These are phyloP conservation scores for Pyrrhoderma noxium DNA, from an alignment of 1,284 basidiomycete species.

Conservation along the genomic window DNA sequence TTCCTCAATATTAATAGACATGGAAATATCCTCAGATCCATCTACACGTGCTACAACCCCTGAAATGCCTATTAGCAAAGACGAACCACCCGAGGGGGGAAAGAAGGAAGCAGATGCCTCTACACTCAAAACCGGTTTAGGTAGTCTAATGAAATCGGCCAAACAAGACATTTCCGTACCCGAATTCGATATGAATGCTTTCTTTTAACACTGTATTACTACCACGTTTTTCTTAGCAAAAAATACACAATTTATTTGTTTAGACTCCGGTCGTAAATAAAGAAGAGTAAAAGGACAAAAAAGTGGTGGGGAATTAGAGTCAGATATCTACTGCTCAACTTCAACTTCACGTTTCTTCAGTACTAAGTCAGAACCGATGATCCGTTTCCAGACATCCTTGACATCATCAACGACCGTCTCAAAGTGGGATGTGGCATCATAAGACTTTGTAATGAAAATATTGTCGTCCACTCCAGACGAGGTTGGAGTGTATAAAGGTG, in stretches of 20 bases:
- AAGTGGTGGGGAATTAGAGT: background rate
- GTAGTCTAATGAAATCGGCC: conserved; percentile 80
- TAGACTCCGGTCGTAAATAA: conserved; percentile 15
- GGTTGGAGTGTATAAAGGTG: conserved; percentile 86
- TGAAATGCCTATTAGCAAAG: conserved; percentile 21
- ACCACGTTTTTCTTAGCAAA: too few species aligned
- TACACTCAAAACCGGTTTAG: conserved; percentile 58
- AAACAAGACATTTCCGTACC: conserved; percentile 79
- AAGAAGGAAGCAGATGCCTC: conserved; percentile 44
- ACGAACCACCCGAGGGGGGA: conserved; percentile 1
- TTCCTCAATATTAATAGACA: conserved; percentile 78
- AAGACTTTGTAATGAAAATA: conserved; percentile 95
- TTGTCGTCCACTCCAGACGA: conserved; percentile 76
- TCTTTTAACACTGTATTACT: conserved; percentile 31
- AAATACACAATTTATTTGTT: background rate
- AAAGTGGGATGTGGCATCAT: conserved; percentile 98
- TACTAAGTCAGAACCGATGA: conserved; percentile 67
- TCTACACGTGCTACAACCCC: conserved; percentile 52
- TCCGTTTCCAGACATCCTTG: conserved; percentile 86
- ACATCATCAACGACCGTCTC: conserved; percentile 97
- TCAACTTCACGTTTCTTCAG: conserved; percentile 80
- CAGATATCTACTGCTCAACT: conserved; percentile 42
- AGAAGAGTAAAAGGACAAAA: conserved; percentile 16
- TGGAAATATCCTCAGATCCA: conserved; percentile 66
- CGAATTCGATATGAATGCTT: conserved; percentile 81